Conservation (phyloP, 2,329 filamentous ascomycete genomes). For the Helminthosporium solani region DNA sequence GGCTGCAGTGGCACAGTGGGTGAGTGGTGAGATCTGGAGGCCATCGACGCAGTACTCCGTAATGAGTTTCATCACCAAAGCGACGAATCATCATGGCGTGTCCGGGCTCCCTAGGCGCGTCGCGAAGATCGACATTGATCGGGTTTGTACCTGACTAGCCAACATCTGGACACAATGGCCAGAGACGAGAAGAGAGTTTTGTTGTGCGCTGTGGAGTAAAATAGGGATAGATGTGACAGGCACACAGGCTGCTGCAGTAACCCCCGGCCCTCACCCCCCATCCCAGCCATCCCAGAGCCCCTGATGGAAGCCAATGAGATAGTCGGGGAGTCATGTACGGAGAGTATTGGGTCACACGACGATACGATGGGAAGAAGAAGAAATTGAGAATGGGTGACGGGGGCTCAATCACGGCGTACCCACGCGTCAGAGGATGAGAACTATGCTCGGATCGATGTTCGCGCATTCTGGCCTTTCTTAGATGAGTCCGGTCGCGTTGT, state of each 20-base stretch:
- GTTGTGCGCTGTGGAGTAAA: too few relatives aligned
- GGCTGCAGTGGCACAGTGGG: too few relatives aligned
- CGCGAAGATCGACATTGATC: neutral
- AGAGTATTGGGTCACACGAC: neutral
- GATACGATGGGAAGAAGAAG: neutral
- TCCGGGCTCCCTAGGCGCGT: neutral
- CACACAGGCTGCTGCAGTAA: neutral
- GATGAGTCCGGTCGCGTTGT: too few relatives aligned
- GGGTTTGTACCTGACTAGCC: neutral
- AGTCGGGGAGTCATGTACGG: neutral
- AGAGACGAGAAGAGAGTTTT: too few relatives aligned
- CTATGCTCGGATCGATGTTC: neutral
- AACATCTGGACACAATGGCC: too few relatives aligned
- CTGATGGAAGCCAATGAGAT: too few relatives aligned
- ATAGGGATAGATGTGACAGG: too few relatives aligned
- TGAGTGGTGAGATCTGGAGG: too few relatives aligned
- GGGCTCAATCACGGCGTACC: neutral
- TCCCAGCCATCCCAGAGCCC: too few relatives aligned
- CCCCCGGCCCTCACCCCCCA: too few relatives aligned
- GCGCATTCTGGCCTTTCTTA: slow-evolving; percentile 8
- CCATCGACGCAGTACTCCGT: too few relatives aligned
- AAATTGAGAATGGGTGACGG: neutral
- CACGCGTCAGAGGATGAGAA: neutral
- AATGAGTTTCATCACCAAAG: too few relatives aligned
- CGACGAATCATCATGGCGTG: neutral